Evolutionary conservation across 2,329 filamentous ascomycete species (phyloP), one percentile per base, ranked within the genome.

Genomic region (Bretziella fagacearum): DNA sequence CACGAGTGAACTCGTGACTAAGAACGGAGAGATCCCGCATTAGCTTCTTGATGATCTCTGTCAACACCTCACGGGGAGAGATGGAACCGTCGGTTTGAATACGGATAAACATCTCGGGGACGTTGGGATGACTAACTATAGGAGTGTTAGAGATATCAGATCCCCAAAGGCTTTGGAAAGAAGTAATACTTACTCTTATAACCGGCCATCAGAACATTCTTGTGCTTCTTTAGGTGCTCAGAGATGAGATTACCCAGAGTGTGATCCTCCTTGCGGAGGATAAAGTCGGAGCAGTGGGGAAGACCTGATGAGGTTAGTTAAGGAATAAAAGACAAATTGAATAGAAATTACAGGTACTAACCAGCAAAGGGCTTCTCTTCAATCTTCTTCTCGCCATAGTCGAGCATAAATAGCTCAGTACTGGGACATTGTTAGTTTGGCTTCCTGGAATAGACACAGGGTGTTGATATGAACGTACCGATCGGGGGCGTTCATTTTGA

Each of bases 221-320:
- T 74, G 57, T 84, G 81, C 61, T 83, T 79, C 65, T 91, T 79
- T 49, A 98, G 80, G 57, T 89, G 84, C 57, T 84, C 79, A 41
- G 81, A 75, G 48, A 98, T 73, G 48, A 98, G 72, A 62, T 98
- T 95, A 56, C 81, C 91, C 22, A 98, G 74, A 1, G 89, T 95
- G 65, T 95, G 89, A 57, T 98, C 91, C 63, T 98, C 91, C 63
- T 95, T 96, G 65, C 85, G 84, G 65, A 98, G 79, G 50, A 84
- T 78, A 67, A 98, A 98, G 63, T 95, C 83, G 7, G 85, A 83
- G n/a, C 84, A 86, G 61, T 94, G 93, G 18, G 89, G 84, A 60
- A 93, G 86, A 58, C 85, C 86, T 91, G 32, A 18, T 7, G 25
- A 17, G n/a, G 13, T 32, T 32, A 44, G 8, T 23, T 13, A 13